Evolutionary conservation across 805 yeast species (phyloP).

Genomic region (Isabelozyma heimii): DNA sequence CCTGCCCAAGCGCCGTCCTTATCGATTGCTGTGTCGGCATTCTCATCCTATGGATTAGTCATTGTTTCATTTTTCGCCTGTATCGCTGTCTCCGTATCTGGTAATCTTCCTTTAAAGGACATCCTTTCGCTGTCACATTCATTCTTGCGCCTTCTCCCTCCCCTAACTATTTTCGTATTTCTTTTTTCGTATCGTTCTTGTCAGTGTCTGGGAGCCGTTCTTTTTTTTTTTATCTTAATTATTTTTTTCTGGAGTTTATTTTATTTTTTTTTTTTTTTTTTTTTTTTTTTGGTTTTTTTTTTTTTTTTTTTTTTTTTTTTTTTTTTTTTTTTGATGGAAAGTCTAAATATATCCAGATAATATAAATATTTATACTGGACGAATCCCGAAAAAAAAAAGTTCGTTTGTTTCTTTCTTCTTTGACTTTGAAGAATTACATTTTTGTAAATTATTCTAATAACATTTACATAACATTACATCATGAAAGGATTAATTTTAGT

Average conservation of each 20-base stretch:
- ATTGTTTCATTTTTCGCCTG: neutral
- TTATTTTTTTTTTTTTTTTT: no score
- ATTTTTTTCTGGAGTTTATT: no score
- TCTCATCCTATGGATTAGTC: neutral
- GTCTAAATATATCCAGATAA: neutral
- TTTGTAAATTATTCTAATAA: neutral
- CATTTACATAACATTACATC: slow-evolving; percentile 7
- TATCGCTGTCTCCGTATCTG: neutral
- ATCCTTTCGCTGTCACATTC: neutral
- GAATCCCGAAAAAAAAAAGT: neutral
- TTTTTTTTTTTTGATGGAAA: no score
- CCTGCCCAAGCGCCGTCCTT: neutral
- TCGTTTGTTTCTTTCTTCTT: neutral
- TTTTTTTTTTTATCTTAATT: no score
- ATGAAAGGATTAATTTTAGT: slow-evolving; percentile 98
- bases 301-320: no score
- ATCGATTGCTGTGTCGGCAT: neutral
- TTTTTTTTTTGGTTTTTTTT: no score
- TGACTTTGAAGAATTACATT: neutral
- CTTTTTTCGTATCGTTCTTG: neutral
- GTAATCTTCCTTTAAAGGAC: neutral
- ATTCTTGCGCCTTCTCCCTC: neutral
- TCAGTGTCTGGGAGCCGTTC: neutral
- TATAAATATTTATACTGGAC: neutral
- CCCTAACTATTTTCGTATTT: neutral